These are phyloP conservation scores for Ogataea ramenticola DNA, from an alignment of 805 yeast genomes.

Conservation along the genomic window DNA sequence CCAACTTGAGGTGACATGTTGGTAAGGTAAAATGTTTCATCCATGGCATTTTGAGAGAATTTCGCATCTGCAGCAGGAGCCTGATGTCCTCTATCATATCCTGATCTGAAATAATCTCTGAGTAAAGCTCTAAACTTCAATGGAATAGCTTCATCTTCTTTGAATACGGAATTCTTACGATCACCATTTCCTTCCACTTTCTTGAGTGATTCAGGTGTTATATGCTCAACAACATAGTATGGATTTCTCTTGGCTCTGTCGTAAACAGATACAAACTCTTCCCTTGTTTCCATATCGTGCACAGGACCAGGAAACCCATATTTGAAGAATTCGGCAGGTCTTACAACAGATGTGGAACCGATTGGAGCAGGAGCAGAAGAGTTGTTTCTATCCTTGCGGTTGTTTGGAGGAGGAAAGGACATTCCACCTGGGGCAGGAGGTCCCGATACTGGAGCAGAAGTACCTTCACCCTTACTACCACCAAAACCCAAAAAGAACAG, in stretches of 20 bases:
- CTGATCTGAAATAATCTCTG: slow-evolving; percentile 86
- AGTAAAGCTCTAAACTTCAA: slow-evolving; percentile 64
- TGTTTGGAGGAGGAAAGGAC: slow-evolving; percentile 1
- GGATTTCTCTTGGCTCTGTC: slow-evolving; percentile 85
- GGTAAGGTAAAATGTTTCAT: slow-evolving; percentile 83
- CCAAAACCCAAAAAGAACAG: slow-evolving; percentile 22
- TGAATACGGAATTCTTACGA: slow-evolving; percentile 74
- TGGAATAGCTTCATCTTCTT: slow-evolving; percentile 83
- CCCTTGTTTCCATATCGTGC: slow-evolving; percentile 68
- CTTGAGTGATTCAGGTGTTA: slow-evolving; percentile 64
- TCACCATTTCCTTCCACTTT: slow-evolving; percentile 48
- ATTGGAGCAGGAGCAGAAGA: not conserved
- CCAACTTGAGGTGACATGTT: slow-evolving; percentile 98
- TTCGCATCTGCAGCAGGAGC: slow-evolving; percentile 98
- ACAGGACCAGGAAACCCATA: slow-evolving; percentile 96
- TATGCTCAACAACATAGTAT: slow-evolving; percentile 77
- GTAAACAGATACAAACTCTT: slow-evolving; percentile 79
- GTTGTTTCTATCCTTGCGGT: slow-evolving; percentile 4
- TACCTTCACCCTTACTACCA: slow-evolving; percentile 10
- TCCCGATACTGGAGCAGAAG: slow-evolving; percentile 11
- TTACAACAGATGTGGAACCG: slow-evolving; percentile 32
- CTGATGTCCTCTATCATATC: slow-evolving; percentile 94
- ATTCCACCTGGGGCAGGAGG: slow-evolving; percentile 6
- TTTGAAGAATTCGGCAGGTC: slow-evolving; percentile 77
- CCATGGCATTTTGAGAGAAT: slow-evolving; percentile 85